Evolutionary conservation across 1,284 basidiomycete species (phyloP), one percentile per base, ranked within the genome.

Genomic region (Fomitopsis schrenkii): DNA sequence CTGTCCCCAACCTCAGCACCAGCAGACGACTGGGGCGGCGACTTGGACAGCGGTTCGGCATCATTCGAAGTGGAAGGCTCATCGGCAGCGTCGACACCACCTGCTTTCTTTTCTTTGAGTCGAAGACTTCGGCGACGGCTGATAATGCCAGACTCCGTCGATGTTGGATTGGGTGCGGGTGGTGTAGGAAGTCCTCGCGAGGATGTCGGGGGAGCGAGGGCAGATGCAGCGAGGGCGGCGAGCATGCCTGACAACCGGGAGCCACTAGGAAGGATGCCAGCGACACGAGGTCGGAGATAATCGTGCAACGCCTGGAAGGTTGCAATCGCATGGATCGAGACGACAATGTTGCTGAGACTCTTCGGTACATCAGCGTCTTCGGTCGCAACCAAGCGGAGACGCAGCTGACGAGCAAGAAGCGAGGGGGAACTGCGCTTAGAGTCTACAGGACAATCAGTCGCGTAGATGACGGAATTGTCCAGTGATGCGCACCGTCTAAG

Each of bases 291-390:
- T 0, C 94, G 88, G 12, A 98, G 83, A 73, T 97, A 98, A 73
- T 97, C 95, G 69, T 97, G 94, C 36, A 98, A 82, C 0, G 95
- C 94, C 74, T 96, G 94, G 81, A 98, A 94, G 0, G 95, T 97
- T 0, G 96, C 95, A 62, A 98, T 97, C 3, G 95, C 95, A 71
- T 97, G 95, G 63, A 98, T 97, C 3, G 95, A 97, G 40, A 97
- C 93, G 53, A 94, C 92, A 67, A 98, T 91, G 65, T 94, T 94
- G 66, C 91, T 89, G 61, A 94, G 83, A 69, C 85, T 90, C 59
- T 90, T 87, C 7, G 95, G 94, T 30, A 96, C 83, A 66, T 95
- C 93, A 0, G 92, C 86, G 48, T 92, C 92, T 59, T 96, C 93
- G 17, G 88, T 89, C 1, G 94, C 93, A 36, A 93, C 83, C n/a